A percentile compares a stretch with the other conserved stretches of the same genome.
These are phyloP conservation scores for Zancudomyces culisetae DNA, from an alignment of 371 early-diverging fungal species.

Conservation along the genomic window DNA sequence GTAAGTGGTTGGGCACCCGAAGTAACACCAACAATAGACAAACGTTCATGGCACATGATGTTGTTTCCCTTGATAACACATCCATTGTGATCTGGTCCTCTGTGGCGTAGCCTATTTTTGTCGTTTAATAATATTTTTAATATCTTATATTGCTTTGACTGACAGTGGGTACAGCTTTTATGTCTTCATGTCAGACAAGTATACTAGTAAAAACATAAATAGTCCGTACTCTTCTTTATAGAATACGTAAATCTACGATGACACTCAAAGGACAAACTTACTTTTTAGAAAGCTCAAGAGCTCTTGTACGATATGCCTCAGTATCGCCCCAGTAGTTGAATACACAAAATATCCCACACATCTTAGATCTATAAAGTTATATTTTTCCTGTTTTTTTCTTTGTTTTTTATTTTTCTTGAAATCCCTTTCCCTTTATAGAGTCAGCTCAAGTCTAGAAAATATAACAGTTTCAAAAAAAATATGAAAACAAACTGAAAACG, in stretches of 20 bases:
- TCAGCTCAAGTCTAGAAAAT: no score
- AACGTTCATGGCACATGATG: slow-evolving; percentile 86
- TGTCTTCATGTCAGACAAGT: neutral
- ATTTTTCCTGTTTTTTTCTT: no score
- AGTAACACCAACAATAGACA: slow-evolving; percentile 91
- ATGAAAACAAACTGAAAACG: no score
- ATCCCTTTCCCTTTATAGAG: no score
- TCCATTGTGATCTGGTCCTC: slow-evolving; percentile 95
- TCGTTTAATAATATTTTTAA: neutral
- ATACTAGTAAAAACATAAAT: neutral
- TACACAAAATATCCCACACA: slow-evolving; percentile 93
- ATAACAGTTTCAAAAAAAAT: no score
- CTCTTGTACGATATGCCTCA: slow-evolving; percentile 56
- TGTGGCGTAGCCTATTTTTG: slow-evolving; percentile 60
- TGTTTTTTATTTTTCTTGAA: no score
- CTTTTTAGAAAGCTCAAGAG: slow-evolving; percentile 73
- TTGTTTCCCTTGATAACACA: slow-evolving; percentile 53
- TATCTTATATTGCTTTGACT: neutral
- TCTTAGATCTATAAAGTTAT: slow-evolving; percentile 16
- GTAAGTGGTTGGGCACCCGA: slow-evolving; percentile 89
- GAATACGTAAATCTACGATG: neutral
- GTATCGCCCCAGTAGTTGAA: slow-evolving; percentile 67
- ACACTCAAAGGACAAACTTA: slow-evolving; percentile 17
- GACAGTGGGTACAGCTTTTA: neutral
- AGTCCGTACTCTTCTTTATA: neutral